phyloP scores from a whole-genome alignment of 352 stramenopile genomes.

The Globisporangium solare region DNA sequence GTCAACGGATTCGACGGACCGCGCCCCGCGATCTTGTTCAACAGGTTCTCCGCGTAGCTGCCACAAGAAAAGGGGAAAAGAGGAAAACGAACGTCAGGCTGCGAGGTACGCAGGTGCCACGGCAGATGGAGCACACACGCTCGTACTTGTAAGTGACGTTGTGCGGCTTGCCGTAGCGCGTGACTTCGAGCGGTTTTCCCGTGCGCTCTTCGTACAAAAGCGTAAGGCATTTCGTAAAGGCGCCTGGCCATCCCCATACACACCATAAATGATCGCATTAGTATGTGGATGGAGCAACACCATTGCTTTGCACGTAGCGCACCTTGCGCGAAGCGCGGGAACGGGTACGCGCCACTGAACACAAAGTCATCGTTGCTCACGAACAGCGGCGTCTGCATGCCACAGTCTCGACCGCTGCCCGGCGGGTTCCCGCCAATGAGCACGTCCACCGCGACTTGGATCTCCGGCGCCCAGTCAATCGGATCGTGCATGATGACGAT shows the following conservation, averaged over 20 bases:
- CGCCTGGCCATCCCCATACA: slow-evolving; percentile 22
- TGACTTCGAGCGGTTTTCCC: slow-evolving; percentile 59
- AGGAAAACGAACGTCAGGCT: not conserved
- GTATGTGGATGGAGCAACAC: too few species aligned
- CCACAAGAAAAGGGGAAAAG: not conserved
- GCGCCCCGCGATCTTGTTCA: slow-evolving; percentile 50
- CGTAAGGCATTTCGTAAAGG: slow-evolving; percentile 74
- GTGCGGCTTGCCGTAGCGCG: slow-evolving; percentile 82
- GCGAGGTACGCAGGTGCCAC: not conserved
- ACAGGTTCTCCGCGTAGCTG: slow-evolving; percentile 65
- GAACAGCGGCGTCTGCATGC: slow-evolving; percentile 74
- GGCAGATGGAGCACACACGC: not conserved
- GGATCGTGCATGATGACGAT: slow-evolving; percentile 91
- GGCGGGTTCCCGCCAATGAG: slow-evolving; percentile 75
- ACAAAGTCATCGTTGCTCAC: slow-evolving; percentile 88
- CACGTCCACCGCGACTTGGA: slow-evolving; percentile 88
- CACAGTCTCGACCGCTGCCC: slow-evolving; percentile 40
- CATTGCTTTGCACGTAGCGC: not conserved
- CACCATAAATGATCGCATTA: slow-evolving; percentile 1
- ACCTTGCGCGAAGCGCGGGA: slow-evolving; percentile 83
- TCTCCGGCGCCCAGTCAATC: slow-evolving; percentile 83
- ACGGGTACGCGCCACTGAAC: slow-evolving; percentile 79
- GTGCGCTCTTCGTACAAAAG: slow-evolving; percentile 71
- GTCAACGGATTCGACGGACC: slow-evolving; percentile 33
- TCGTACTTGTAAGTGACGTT: slow-evolving; percentile 79